Evolutionary conservation across 2,329 filamentous ascomycete genomes (phyloP).

Genomic region (Beauveria rudraprayagi): DNA sequence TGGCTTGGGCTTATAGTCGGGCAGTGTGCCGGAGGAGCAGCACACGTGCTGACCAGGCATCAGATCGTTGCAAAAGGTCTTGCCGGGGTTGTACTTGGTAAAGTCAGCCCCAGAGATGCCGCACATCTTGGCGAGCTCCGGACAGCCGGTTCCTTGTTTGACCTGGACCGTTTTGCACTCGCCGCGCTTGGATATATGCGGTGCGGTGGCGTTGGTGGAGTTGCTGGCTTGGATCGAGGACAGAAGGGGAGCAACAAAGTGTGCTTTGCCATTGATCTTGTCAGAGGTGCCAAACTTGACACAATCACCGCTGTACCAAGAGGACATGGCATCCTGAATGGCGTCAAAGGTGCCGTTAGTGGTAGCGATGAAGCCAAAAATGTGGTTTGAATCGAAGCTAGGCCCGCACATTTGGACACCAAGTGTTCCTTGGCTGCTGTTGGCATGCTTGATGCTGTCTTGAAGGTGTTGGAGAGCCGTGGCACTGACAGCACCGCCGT

Average conservation of each 20-base stretch:
- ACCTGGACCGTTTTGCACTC: too few relatives aligned
- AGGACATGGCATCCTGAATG: not conserved
- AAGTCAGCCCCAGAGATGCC: slow-evolving; percentile 30
- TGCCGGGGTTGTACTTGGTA: slow-evolving; percentile 22
- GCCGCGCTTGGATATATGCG: too few relatives aligned
- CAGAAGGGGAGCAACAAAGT: not conserved
- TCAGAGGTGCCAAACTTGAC: not conserved
- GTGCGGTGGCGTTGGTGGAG: not conserved
- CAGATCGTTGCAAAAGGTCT: slow-evolving; percentile 25
- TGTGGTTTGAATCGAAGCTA: not conserved
- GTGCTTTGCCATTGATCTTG: not conserved
- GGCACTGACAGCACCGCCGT: slow-evolving; percentile 11
- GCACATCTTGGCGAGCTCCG: slow-evolving; percentile 12
- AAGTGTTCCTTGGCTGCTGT: not conserved
- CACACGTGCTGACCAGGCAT: slow-evolving; percentile 27
- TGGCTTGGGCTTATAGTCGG: slow-evolving; percentile 26
- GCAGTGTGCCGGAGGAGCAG: slow-evolving; percentile 27
- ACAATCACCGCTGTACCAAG: not conserved
- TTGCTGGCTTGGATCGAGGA: not conserved
- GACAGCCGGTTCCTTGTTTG: too few relatives aligned
- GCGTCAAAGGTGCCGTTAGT: slow-evolving; percentile 1
- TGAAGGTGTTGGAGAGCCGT: slow-evolving; percentile 16
- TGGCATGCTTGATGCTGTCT: slow-evolving; percentile 10
- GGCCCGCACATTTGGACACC: not conserved
- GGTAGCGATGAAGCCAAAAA: slow-evolving; percentile 5